Base-by-base conservation (phyloP, 2,329 filamentous ascomycete genomes). In the Clarireedia sp. region DNA sequence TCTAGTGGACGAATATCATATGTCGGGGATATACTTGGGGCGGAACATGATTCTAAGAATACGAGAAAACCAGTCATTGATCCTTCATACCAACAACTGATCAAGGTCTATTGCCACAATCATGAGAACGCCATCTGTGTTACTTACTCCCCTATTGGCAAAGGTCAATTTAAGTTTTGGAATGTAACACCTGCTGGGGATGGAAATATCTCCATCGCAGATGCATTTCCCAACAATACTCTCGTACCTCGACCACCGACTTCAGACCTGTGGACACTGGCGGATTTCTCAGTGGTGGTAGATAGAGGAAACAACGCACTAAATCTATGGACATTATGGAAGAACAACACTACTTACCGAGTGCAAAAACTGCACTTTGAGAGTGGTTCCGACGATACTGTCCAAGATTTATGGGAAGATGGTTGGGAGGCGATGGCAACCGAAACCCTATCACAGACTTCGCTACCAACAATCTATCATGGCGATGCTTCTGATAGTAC, bases 121-220 rank as follows among this genome's bases (percentile, higher is more conserved):
- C 73, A 75, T 24, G 80, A 80, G 16, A 75, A 75, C 53, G 74
- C 78, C 40, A 69, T 82, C 14, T 80, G 92, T 52, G 83, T 89
- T 38, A 92, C 90, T 8, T 96, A 90, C 70, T 96, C 91, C 10
- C 92, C 94, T 0, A 83, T 94, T 60, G 87, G 90, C 29, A 81
- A 85, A 41, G 88, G 94, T 37, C 86, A 92, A 67, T 97, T 99
- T 78, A 97, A 96, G 70, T 91, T 99, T 68, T 99, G 91, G 89
- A 78, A 74, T 61, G 72, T 83, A n/a, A 81, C 81, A 52, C 80
- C 87, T 0, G 81, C 84, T 62, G 81, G 85, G 52, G 79, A 79
- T 63, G 61, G 72, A 61, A 76, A 74, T 2, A 69, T 90, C 19
- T 77, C 83, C 8, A 76, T 95, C 14, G 79, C 83, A 59, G 89